Percentiles rank a stretch among this genome's conserved stretches.
These are phyloP conservation scores for Orbilia ellipsospora DNA, from an alignment of 2,329 filamentous ascomycete genomes.

Conservation along the genomic window DNA sequence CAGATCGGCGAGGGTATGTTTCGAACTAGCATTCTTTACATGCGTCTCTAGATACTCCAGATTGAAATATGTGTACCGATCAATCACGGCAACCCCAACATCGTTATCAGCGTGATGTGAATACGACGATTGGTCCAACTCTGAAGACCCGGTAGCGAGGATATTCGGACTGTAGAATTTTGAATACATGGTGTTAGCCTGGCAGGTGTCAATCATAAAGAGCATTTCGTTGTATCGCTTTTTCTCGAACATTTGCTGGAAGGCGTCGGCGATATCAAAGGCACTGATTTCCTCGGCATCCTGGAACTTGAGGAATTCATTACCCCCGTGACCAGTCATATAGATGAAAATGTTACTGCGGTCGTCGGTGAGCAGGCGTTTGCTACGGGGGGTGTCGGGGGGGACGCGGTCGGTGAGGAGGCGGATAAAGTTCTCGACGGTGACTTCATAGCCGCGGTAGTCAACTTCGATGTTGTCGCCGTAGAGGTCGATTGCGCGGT, in stretches of 20 bases:
- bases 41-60: constrained; percentile 94
- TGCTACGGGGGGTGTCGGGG: constrained; percentile 93
- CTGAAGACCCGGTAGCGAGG: constrained; percentile 94
- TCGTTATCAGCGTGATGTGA: constrained; percentile 98
- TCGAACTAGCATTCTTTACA: constrained; percentile 84
- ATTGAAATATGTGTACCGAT: constrained; percentile 98
- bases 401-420: constrained; percentile 93
- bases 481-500: constrained; percentile 93
- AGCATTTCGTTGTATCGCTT: constrained; percentile 97
- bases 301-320: constrained; percentile 98
- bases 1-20: constrained; percentile 89
- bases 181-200: constrained; percentile 99
- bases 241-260: constrained; percentile 99
- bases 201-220: constrained; percentile 99
- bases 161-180: constrained; percentile 99
- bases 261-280: constrained; percentile 94
- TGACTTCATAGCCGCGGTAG: constrained; percentile 97
- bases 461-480: constrained; percentile 99
- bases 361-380: constrained; percentile 91
- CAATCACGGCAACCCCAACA: constrained; percentile 96
- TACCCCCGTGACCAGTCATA: constrained; percentile 98
- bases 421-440: constrained; percentile 97
- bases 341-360: constrained; percentile 97
- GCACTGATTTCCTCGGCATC: constrained; percentile 97
- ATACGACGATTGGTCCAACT: constrained; percentile 95